Percentiles rank a stretch among this genome's conserved stretches.
phyloP scores from a whole-genome alignment of 2,329 filamentous ascomycete species.

The Cordyceps pruinosa region DNA sequence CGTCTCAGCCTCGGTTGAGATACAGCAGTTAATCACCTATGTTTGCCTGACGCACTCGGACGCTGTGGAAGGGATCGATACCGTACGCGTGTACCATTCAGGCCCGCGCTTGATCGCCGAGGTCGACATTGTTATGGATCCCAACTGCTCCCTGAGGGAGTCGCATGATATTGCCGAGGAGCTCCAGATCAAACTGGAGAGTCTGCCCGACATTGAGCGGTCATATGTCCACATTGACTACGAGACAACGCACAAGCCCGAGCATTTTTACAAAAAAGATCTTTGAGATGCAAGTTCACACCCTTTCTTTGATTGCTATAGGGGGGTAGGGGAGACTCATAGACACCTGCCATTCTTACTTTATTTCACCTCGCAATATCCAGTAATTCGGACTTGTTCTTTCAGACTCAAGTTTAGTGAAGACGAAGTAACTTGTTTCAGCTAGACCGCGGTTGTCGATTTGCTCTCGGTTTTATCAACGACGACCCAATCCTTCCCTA shows the following conservation, averaged over 20 bases:
- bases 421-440: not conserved
- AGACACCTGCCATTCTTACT: not conserved
- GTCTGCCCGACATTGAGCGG: slow-evolving; percentile 81
- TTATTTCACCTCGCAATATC: not conserved
- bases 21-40: slow-evolving; percentile 91
- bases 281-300: slow-evolving; percentile 30
- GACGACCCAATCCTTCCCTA: not conserved
- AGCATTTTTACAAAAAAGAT: slow-evolving; percentile 62
- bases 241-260: slow-evolving; percentile 90
- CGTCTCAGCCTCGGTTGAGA: slow-evolving; percentile 76
- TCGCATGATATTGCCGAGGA: slow-evolving; percentile 93
- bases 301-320: too few species aligned
- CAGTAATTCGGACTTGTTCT: not conserved
- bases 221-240: slow-evolving; percentile 97
- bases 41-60: slow-evolving; percentile 82
- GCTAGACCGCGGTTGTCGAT: not conserved
- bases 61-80: slow-evolving; percentile 79
- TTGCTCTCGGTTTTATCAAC: not conserved
- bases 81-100: slow-evolving; percentile 87
- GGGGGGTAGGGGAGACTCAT: not conserved
- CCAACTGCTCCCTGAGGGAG: slow-evolving; percentile 60
- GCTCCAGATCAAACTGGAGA: slow-evolving; percentile 89
- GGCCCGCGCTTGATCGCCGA: slow-evolving; percentile 87
- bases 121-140: slow-evolving; percentile 92
- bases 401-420: not conserved